Percentiles rank a stretch among this genome's conserved stretches.
These are phyloP conservation scores for Beauveria caledonica DNA, from an alignment of 2,329 filamentous ascomycete genomes.

Conservation along the genomic window DNA sequence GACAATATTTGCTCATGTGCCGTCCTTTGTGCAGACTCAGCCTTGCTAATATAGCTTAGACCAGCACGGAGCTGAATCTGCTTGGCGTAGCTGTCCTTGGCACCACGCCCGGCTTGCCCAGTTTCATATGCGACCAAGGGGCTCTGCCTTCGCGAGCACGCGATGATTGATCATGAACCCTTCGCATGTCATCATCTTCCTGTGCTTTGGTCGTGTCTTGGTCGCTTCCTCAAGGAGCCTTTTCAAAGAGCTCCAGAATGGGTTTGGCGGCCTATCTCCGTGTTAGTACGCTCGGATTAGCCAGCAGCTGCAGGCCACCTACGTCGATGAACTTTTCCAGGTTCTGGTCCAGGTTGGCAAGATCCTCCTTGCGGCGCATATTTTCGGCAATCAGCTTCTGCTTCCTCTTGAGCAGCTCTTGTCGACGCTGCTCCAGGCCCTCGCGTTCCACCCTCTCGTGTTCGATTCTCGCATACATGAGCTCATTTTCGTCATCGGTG, in stretches of 20 bases:
- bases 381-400: conserved; percentile 62
- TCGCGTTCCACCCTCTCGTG: conserved; percentile 82
- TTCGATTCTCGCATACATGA: conserved; percentile 86
- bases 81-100: neutral
- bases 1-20: neutral
- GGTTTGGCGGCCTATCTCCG: conserved; percentile 66
- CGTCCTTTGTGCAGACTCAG: neutral
- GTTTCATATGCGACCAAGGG: neutral
- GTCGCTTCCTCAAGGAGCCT: conserved; percentile 41
- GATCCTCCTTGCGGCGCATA: conserved; percentile 86
- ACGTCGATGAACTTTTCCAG: conserved; percentile 91
- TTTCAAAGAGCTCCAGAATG: conserved; percentile 79
- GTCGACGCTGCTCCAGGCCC: conserved; percentile 73
- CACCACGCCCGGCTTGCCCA: neutral
- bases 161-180: neutral
- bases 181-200: neutral
- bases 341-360: conserved; percentile 84
- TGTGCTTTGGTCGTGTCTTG: neutral
- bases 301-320: conserved; percentile 24
- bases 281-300: conserved; percentile 14
- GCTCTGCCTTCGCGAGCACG: neutral
- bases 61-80: neutral
- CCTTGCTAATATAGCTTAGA: neutral
- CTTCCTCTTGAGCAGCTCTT: conserved; percentile 61
- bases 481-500: conserved; percentile 63